phyloP scores from a whole-genome alignment of 805 yeast species.

The Kluyveromyces dobzhanskii region DNA sequence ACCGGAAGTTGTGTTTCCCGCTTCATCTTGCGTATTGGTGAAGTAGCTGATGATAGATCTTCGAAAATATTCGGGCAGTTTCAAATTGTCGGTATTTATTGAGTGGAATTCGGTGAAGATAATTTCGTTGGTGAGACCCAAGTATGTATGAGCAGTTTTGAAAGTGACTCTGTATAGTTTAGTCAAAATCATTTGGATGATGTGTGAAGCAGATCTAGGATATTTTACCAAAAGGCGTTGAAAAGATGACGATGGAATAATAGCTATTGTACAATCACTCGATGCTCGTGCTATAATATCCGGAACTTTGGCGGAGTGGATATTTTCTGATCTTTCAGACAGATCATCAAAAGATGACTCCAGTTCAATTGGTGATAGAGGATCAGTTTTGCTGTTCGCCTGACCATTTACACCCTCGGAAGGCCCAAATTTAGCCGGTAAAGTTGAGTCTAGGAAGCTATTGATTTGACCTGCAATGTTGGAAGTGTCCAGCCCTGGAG shows the following conservation, averaged over 20 bases:
- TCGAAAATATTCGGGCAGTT: slow-evolving; percentile 53
- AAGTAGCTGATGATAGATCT: slow-evolving; percentile 3
- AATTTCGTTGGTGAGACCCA: slow-evolving; percentile 77
- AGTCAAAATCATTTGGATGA: slow-evolving; percentile 85
- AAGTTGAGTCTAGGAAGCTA: slow-evolving; percentile 1
- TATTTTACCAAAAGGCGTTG: slow-evolving; percentile 59
- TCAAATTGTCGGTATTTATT: slow-evolving; percentile 40
- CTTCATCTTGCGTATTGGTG: not conserved
- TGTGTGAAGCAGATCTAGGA: slow-evolving; percentile 88
- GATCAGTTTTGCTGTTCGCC: not conserved
- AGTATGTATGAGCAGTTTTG: slow-evolving; percentile 79
- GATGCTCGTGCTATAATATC: slow-evolving; percentile 68
- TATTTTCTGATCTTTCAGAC: not conserved
- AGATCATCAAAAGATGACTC: not conserved
- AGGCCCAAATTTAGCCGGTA: not conserved
- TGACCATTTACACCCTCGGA: not conserved
- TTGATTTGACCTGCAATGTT: not conserved
- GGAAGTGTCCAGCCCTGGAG: not conserved
- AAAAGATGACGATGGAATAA: slow-evolving; percentile 82
- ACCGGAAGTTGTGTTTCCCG: not conserved
- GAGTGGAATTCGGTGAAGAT: slow-evolving; percentile 64
- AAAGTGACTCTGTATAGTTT: slow-evolving; percentile 85
- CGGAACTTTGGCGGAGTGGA: slow-evolving; percentile 13
- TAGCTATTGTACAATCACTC: slow-evolving; percentile 74
- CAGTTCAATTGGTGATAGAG: not conserved